A percentile compares a stretch with the other conserved stretches of the same genome.
These are phyloP conservation scores for Mycena epipterygia DNA, from an alignment of 768 basidiomycete species.

Conservation along the genomic window DNA sequence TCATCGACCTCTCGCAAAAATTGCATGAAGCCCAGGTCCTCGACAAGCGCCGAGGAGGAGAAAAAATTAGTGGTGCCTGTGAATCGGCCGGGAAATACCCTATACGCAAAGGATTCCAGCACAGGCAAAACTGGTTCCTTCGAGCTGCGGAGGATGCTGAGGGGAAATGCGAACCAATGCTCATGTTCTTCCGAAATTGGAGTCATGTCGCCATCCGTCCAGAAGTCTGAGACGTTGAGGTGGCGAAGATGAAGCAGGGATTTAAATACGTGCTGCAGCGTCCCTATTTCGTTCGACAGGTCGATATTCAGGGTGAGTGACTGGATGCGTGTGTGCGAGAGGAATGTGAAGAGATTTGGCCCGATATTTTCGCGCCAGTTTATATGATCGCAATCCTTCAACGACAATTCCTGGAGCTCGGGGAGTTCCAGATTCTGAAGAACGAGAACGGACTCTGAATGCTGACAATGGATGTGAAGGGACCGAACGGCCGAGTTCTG, in stretches of 20 bases:
- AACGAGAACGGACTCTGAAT: background rate
- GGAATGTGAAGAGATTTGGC: background rate
- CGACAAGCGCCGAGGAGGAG: background rate
- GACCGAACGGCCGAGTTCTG: background rate
- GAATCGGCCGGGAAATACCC: background rate
- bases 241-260: background rate
- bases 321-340: background rate
- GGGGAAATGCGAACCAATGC: background rate
- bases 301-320: background rate
- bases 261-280: background rate
- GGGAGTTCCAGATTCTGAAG: background rate
- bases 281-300: background rate
- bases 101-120: background rate
- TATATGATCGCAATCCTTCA: background rate
- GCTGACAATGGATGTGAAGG: background rate
- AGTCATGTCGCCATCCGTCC: background rate
- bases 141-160: background rate
- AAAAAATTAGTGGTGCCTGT: background rate
- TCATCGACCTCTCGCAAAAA: background rate
- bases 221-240: background rate
- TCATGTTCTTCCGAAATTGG: background rate
- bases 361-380: background rate
- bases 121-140: background rate
- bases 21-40: background rate
- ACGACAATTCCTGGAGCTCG: background rate